phyloP scores from a whole-genome alignment of 148 eudicot genomes.

The Rhododendron kiyosumense region DNA sequence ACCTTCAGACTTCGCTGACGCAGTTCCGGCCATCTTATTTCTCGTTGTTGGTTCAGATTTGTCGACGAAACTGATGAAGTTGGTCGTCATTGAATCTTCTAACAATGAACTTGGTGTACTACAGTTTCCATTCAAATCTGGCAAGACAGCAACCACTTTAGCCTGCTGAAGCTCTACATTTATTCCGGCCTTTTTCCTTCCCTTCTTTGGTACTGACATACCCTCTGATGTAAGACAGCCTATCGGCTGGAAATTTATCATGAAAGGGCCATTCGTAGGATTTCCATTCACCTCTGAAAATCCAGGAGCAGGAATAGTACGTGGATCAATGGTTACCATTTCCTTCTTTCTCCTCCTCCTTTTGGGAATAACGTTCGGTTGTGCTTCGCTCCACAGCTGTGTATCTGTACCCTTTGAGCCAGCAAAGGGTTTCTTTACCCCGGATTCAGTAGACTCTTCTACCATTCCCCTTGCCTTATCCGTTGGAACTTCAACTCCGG shows the following conservation, averaged over 20 bases:
- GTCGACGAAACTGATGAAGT: slow-evolving; percentile 11
- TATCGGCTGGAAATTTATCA: slow-evolving; percentile 22
- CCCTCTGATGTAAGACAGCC: slow-evolving; percentile 3
- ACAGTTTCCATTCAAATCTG: slow-evolving; percentile 37
- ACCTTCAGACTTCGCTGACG: slow-evolving; percentile 7
- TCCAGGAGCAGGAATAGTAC: slow-evolving; percentile 2
- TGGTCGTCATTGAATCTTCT: slow-evolving; percentile 9
- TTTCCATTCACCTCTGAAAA: slow-evolving; percentile 23
- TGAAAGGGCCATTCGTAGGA: slow-evolving; percentile 25
- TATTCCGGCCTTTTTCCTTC: slow-evolving; percentile 12
- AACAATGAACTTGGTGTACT: slow-evolving; percentile 11
- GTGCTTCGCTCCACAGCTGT: not conserved
- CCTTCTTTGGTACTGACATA: slow-evolving; percentile 17
- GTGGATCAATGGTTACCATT: slow-evolving; percentile 13
- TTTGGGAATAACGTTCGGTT: slow-evolving; percentile 6
- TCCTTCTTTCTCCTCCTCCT: slow-evolving; percentile 30
- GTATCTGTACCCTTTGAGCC: slow-evolving; percentile 1
- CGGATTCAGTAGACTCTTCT: not conserved
- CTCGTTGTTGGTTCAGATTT: slow-evolving; percentile 28
- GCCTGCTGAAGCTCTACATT: slow-evolving; percentile 18
- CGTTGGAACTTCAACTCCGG: not conserved
- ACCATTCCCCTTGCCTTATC: slow-evolving; percentile 8
- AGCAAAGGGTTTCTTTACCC: not conserved
- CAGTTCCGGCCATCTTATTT: slow-evolving; percentile 25
- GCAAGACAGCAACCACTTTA: slow-evolving; percentile 20